Evolutionary conservation across 2,329 filamentous ascomycete genomes (phyloP), one percentile per base, ranked within the genome.

Genomic region (Aureobasidium sp.): DNA sequence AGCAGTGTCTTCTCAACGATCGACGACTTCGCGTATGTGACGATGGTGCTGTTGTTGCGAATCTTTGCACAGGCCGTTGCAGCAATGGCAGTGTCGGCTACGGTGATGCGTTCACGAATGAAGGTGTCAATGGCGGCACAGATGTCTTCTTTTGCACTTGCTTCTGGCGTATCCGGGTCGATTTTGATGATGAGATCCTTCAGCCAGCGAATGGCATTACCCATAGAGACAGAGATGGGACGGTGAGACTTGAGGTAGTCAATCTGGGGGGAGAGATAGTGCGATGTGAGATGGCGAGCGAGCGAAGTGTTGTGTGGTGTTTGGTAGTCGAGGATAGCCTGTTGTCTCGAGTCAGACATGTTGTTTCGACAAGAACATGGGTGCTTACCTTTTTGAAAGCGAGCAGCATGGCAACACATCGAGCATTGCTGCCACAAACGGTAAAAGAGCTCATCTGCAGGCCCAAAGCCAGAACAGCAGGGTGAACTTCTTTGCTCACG

Each of bases 171-270:
- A 68, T 92, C 89, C 44, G 93, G 91, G 69, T 97, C 91, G 63
- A 97, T 87, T 68, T 91, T 91, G 69, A 90, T 89, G 71, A 99
- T 93, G 70, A 91, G 86, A 52, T 96, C 85, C 79, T 99, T 99
- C 55, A 99, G 82, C 82, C 91, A 93, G 61, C 94, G 86, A 72
- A 99, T 96, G 39, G 91, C 91, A 74, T 97, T 99, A 64, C 94
- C 94, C 87, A 97, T 96, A 65, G 90, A 91, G 75, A 96, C 94
- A 67, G 90, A 95, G 77, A 99, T 89, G 37, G 94, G 92, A n/a
- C 94, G 87, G 71, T 92, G 97, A 67, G 91, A 91, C 64, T 90
- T 90, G 64, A 99, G 83, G 72, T 95, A 97, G 67, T 95, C 91
- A 71, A 99, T 97, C 76, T 99, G 94, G 41, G 92, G 90, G 70